Evolutionary conservation across 495 filamentous ascomycete genomes (phyloP), one percentile per base, ranked within the genome.

Genomic region (Daldinia concentrica): DNA sequence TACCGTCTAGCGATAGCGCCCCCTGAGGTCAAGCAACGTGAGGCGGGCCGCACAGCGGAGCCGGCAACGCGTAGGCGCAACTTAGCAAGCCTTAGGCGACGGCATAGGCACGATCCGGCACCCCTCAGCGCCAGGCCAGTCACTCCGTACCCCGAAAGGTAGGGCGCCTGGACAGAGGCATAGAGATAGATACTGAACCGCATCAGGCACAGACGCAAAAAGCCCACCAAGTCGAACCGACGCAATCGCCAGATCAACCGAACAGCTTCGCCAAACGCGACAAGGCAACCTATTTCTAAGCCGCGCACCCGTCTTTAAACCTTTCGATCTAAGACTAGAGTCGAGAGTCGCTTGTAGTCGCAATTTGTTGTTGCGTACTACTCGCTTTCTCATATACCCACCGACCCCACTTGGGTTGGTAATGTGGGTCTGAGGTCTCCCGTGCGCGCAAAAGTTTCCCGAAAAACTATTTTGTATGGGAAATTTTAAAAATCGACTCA

Each of bases 381-480:
- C 19, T 32, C n/a, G 55, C 55, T 58, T 58, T 58, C 55, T 58
- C 55, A 58, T 58, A 58, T 58, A 58, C 55, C 55, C 55, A 58
- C 55, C 55, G 55, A 34, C 34, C 55, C 34, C 30, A 37, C 8
- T 58, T 58, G 30, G 55, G 55, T 41, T 14, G 7, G 0, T 2
- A 24, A 15, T 32, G 19, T 26, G 55, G 55, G n/a, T 15, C 32
- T 15, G 30, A 22, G 34, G 34, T 17, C 19, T 58, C 30, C 36
- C 30, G 55, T 39, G 55, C 55, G 55, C 55, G 17, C 19, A 39
- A 58, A 37, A 32, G 36, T 58, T 58, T 58, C 19, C 55, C 55
- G 55, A 36, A 14, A 58, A 58, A 58, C 12, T 58, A 15, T 14
- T 58, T 58, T 26, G 55, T 58, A 58, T 58, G 55, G 55, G 30